A percentile compares a stretch with the other conserved stretches of the same genome.
Conservation (phyloP, 2,329 filamentous ascomycete species). For the Venturiaceae sp. region DNA sequence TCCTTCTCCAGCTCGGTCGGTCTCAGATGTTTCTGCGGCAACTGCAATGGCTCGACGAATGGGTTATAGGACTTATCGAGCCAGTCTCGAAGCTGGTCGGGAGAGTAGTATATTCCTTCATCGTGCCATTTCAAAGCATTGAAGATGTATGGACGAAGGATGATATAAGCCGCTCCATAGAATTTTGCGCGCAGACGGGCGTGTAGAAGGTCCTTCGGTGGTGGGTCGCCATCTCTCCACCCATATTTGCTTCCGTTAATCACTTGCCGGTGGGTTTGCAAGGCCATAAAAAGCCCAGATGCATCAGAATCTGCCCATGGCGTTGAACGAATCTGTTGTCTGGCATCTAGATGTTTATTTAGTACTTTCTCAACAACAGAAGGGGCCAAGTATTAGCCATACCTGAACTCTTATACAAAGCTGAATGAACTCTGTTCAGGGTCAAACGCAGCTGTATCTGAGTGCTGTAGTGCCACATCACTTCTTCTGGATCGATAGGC, state of each 20-base stretch:
- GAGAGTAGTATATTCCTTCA: not conserved
- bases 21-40: slow-evolving; percentile 11
- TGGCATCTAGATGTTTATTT: not conserved
- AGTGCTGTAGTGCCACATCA: slow-evolving; percentile 50
- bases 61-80: not conserved
- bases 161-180: slow-evolving; percentile 85
- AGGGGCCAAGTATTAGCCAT: not conserved
- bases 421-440: slow-evolving; percentile 45
- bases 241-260: slow-evolving; percentile 28
- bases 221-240: slow-evolving; percentile 59
- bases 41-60: not conserved
- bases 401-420: slow-evolving; percentile 35
- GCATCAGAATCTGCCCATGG: slow-evolving; percentile 19
- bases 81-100: not conserved
- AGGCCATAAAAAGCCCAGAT: slow-evolving; percentile 30
- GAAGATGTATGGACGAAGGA: slow-evolving; percentile 68
- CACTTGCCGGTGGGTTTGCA: slow-evolving; percentile 47
- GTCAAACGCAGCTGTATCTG: slow-evolving; percentile 51
- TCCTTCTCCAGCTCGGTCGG: slow-evolving; percentile 19
- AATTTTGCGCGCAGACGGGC: slow-evolving; percentile 88
- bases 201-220: slow-evolving; percentile 65
- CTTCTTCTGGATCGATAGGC: slow-evolving; percentile 19
- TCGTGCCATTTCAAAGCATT: slow-evolving; percentile 18
- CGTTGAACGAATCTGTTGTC: not conserved
- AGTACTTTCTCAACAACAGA: not conserved